Base-by-base conservation (phyloP, 345 rosid species). In the Brassica rapa region DNA sequence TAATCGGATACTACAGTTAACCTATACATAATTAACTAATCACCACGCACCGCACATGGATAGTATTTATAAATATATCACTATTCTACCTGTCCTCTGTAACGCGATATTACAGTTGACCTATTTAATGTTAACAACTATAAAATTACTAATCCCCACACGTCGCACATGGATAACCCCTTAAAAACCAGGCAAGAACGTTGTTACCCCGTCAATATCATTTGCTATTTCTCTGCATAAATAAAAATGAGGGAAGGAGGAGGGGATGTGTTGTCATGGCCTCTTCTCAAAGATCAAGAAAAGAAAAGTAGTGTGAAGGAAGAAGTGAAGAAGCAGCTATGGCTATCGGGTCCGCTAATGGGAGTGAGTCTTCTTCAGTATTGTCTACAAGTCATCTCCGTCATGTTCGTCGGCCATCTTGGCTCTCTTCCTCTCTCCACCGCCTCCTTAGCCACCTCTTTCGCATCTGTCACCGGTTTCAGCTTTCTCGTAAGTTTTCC, bases 381-480 rank as follows among this genome's bases (percentile, higher is more conserved):
- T 19, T 56, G 66, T 73, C 73, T 82, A 0, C 84, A 82, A 72
- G 59, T 73, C 2, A 82, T 77, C 66, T 77, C 84, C 7, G 80
- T 86, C 19, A 85, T 86, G 89, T 83, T 81, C 74, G 85, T 86
- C 15, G 89, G 95, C 25, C 95, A 89, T 79, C 87, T 88, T n/a
- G 91, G 97, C 3, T 85, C 89, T 79, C 60, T 90, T 51, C 51
- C 89, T 25, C 89, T 87, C 51, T 77, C 87, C 0, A 82, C 87
- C 49, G 87, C 89, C 72, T 80, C 85, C 16, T 73, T 86, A 39
- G 86, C 90, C 56, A 84, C 87, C 25, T 81, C 86, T 70, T 86
- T 85, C 32, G 85, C 86, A 70, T 66, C 77, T 5, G 86, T 86
- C 30, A 81, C 89, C 3, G 83, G 88, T 14, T 87, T 87, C 77